phyloP scores from a whole-genome alignment of 345 rosid species.

The Gossypium herbaceum region DNA sequence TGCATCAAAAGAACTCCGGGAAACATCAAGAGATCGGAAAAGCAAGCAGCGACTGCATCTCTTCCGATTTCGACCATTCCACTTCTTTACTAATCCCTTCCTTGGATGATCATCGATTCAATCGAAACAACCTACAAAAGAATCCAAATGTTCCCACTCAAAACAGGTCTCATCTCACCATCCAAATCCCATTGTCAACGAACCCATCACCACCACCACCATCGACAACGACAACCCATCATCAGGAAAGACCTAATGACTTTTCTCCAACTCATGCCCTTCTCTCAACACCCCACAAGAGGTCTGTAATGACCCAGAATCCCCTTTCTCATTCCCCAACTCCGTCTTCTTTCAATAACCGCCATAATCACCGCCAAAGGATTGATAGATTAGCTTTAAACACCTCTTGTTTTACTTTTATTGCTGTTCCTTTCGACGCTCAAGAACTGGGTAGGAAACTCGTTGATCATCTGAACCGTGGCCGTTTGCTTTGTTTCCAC shows the following conservation, averaged over 20 bases:
- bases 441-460: constrained; percentile 31
- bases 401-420: constrained; percentile 23
- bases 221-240: neutral
- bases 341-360: constrained; percentile 29
- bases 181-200: constrained; percentile 34
- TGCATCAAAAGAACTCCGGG: constrained; percentile 36
- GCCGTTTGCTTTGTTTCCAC: constrained; percentile 50
- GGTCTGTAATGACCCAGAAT: constrained; percentile 41
- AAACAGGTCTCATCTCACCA: constrained; percentile 33
- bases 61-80: constrained; percentile 23
- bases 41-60: constrained; percentile 28
- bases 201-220: constrained; percentile 4
- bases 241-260: neutral
- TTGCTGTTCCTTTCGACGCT: constrained; percentile 29
- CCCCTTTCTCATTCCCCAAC: constrained; percentile 32
- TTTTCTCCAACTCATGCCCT: constrained; percentile 21
- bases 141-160: constrained; percentile 15
- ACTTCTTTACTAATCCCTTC: constrained; percentile 24
- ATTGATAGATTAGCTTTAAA: constrained; percentile 2
- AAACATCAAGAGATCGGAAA: constrained; percentile 40
- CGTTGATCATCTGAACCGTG: constrained; percentile 39
- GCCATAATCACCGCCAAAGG: constrained; percentile 7
- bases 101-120: constrained; percentile 23
- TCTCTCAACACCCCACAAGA: constrained; percentile 45
- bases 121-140: constrained; percentile 20